A percentile compares a stretch with the other conserved stretches of the same genome.
These are phyloP conservation scores for Musa balbisiana DNA, from an alignment of 202 grass and related monocot species.

Conservation along the genomic window DNA sequence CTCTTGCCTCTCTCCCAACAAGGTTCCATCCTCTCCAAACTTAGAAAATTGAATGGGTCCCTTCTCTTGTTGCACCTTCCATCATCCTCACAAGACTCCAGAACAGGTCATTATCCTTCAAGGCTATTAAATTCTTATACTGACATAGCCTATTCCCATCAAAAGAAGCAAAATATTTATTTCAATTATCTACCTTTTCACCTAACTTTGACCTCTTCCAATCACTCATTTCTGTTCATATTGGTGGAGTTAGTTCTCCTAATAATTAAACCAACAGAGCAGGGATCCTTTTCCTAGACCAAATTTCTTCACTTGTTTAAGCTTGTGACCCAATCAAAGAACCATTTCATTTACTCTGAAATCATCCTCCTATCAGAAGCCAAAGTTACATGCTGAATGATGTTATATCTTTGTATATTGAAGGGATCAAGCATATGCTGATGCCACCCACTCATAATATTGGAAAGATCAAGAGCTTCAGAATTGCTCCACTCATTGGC, in stretches of 20 bases:
- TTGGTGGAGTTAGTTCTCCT: not conserved
- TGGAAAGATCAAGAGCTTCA: not conserved
- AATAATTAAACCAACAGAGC: not conserved
- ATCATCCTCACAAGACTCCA: not conserved
- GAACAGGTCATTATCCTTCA: slow-evolving; percentile 5
- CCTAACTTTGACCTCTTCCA: not conserved
- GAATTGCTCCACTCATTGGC: not conserved
- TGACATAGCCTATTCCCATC: not conserved
- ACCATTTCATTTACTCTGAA: not conserved
- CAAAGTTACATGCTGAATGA: not conserved
- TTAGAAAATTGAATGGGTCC: not conserved
- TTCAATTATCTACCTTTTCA: slow-evolving; percentile 16
- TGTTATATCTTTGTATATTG: not conserved
- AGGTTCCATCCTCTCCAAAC: too few species aligned
- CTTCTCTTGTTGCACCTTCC: not conserved
- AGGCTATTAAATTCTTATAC: not conserved
- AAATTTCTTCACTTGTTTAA: not conserved
- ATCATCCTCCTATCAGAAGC: not conserved
- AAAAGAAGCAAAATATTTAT: not conserved
- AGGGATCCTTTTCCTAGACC: not conserved
- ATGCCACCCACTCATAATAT: not conserved
- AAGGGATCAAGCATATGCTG: not conserved
- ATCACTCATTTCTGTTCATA: not conserved
- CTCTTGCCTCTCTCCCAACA: too few species aligned
- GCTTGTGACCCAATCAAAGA: not conserved